phyloP scores from a whole-genome alignment of 225 moss, liverwort and hornwort species.

The Asterella californica region DNA sequence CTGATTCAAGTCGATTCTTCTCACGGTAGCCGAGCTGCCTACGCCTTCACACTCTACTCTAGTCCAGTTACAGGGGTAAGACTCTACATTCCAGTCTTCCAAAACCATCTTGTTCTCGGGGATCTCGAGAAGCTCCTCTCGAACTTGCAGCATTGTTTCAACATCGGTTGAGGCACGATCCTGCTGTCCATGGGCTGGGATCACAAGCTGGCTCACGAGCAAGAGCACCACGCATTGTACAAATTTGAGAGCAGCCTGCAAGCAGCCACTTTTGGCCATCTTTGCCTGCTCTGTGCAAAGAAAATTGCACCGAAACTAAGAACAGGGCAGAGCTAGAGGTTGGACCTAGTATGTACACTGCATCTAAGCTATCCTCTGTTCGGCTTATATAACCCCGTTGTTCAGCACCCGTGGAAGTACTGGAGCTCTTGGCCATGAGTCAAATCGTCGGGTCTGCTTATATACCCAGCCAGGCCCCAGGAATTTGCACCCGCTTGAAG shows the following conservation, averaged over 20 bases:
- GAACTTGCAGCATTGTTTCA: constrained; percentile 8
- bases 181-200: neutral
- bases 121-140: constrained; percentile 1
- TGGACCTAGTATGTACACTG: neutral
- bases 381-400: neutral
- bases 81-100: neutral
- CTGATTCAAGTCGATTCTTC: constrained; percentile 7
- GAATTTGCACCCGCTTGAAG: neutral
- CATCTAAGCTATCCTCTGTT: neutral
- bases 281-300: neutral
- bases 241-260: neutral
- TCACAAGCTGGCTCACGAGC: constrained; percentile 1
- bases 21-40: neutral
- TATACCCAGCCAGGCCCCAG: neutral
- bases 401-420: neutral
- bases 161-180: neutral
- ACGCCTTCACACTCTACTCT: constrained; percentile 7
- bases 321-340: neutral
- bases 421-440: constrained; percentile 14
- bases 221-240: neutral
- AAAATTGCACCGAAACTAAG: neutral
- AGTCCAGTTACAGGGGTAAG: constrained; percentile 13
- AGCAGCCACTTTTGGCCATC: neutral
- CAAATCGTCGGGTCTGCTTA: neutral
- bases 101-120: neutral